phyloP scores from a whole-genome alignment of 345 rosid genomes.

The Lumnitzera littorea region DNA sequence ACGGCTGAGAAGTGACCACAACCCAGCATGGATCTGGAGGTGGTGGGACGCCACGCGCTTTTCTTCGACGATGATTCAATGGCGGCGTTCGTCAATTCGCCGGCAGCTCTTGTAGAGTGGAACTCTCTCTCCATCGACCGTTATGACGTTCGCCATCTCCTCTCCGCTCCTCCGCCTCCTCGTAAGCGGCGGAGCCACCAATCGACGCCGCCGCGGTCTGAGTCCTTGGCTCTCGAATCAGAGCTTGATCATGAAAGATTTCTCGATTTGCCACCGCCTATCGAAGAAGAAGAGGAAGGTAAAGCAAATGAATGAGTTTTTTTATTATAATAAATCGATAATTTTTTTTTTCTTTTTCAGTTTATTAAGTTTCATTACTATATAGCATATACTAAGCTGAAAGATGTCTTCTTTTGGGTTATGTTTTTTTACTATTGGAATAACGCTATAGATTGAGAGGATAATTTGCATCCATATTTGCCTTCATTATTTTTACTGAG shows the following conservation, averaged over 20 bases:
- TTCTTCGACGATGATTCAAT: conserved; percentile 82
- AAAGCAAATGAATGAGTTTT: conserved; percentile 10
- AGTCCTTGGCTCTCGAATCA: conserved; percentile 26
- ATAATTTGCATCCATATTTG: no score
- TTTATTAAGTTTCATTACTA: no score
- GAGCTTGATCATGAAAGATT: conserved; percentile 80
- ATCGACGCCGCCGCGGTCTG: conserved; percentile 21
- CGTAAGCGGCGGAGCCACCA: conserved; percentile 32
- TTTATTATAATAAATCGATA: background rate
- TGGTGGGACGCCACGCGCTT: conserved; percentile 86
- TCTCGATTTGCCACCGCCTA: conserved; percentile 48
- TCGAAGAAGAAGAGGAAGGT: conserved; percentile 33
- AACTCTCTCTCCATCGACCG: conserved; percentile 87
- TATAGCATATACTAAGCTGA: no score
- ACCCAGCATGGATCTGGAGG: conserved; percentile 61
- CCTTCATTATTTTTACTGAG: no score
- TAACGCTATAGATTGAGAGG: no score
- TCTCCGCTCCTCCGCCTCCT: conserved; percentile 74
- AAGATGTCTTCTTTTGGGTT: no score
- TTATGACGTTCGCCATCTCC: conserved; percentile 95
- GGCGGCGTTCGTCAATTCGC: conserved; percentile 79
- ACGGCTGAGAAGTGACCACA: no score
- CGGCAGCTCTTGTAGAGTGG: conserved; percentile 88
- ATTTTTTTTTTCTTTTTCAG: no score
- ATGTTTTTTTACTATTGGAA: no score